These are phyloP conservation scores for Pseudevernia furfuracea DNA, from an alignment of 495 filamentous ascomycete genomes.

Conservation along the genomic window DNA sequence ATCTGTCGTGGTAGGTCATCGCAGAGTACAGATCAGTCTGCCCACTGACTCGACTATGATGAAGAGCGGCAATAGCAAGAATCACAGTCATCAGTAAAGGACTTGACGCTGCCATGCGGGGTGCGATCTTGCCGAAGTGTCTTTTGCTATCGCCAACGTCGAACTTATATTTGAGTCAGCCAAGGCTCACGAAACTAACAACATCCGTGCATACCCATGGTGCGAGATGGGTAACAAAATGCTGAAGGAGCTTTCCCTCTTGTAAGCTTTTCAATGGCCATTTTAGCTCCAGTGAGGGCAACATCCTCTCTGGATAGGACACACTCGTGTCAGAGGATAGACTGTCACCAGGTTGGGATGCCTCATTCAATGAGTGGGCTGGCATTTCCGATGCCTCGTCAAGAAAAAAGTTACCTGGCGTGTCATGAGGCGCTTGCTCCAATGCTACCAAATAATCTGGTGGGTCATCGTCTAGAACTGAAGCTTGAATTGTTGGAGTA, in stretches of 20 bases:
- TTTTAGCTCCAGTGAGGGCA: not conserved
- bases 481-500: not conserved
- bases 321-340: not conserved
- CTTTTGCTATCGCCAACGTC: constrained; percentile 15
- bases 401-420: not conserved
- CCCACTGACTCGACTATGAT: constrained; percentile 4
- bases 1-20: constrained; percentile 15
- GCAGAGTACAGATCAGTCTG: constrained; percentile 8
- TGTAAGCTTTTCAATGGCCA: constrained; percentile 11
- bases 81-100: constrained; percentile 19
- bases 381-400: not conserved
- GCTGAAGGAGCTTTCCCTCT: constrained; percentile 15
- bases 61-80: constrained; percentile 16
- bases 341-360: not conserved
- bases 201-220: constrained; percentile 13
- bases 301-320: not conserved
- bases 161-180: constrained; percentile 4
- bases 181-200: not conserved
- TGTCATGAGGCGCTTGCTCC: not conserved
- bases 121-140: constrained; percentile 14
- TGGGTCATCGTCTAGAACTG: not conserved
- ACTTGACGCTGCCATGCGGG: constrained; percentile 8
- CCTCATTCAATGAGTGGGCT: not conserved
- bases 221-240: constrained; percentile 12
- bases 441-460: not conserved